Conservation (phyloP, 805 yeast species). For the Maudiozyma serrabonitensis region DNA sequence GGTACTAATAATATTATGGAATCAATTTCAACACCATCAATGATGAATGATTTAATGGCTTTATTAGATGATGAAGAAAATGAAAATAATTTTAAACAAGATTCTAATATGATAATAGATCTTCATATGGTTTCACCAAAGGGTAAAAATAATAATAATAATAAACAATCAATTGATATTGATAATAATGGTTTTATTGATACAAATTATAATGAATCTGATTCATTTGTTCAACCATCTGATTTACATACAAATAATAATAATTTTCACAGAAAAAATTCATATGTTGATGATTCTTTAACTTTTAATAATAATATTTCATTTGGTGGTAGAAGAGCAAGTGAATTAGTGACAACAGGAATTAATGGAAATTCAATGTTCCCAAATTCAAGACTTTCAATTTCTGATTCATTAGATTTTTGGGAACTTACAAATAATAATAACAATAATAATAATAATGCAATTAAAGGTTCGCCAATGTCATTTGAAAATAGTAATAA, state of each 20-base stretch:
- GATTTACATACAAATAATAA: not conserved
- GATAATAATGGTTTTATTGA: not conserved
- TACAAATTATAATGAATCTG: not conserved
- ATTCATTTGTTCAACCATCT: not conserved
- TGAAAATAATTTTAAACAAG: not conserved
- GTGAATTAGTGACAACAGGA: slow-evolving; percentile 10
- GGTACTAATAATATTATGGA: not conserved
- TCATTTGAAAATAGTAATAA: not conserved
- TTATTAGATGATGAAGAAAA: slow-evolving; percentile 15
- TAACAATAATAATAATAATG: not conserved
- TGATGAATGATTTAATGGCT: slow-evolving; percentile 23
- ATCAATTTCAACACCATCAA: slow-evolving; percentile 11
- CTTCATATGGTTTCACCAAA: not conserved
- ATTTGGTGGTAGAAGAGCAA: slow-evolving; percentile 3
- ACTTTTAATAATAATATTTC: not conserved
- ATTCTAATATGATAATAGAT: not conserved
- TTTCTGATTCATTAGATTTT: slow-evolving; percentile 22
- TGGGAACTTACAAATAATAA: slow-evolving; percentile 18
- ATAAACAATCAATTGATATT: not conserved
- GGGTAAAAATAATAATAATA: not conserved
- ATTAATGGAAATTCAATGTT: slow-evolving; percentile 5
- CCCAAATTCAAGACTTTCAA: slow-evolving; percentile 18
- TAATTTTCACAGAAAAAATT: not conserved
- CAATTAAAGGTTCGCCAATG: not conserved
- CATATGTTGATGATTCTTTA: not conserved